Percentiles rank a stretch among this genome's conserved stretches.
These are phyloP conservation scores for Suhomyces kilbournensis DNA, from an alignment of 805 yeast species.

Conservation along the genomic window DNA sequence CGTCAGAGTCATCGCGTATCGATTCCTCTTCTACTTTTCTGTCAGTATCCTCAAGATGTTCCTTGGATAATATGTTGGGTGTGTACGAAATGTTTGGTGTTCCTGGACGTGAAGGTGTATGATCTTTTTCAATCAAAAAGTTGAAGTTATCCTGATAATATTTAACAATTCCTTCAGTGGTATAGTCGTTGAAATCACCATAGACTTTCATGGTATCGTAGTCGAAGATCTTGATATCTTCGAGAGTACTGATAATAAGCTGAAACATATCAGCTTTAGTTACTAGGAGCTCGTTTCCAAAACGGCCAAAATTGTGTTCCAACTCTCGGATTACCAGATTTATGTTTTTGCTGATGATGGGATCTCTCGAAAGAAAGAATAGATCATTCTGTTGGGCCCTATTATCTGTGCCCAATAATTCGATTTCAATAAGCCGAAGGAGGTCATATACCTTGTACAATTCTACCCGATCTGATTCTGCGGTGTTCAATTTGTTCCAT, in stretches of 20 bases:
- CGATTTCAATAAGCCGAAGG: slow-evolving; percentile 8
- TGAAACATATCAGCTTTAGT: slow-evolving; percentile 12
- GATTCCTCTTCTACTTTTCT: background rate
- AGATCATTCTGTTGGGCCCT: background rate
- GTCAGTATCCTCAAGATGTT: background rate
- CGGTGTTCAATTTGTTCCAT: slow-evolving; percentile 6
- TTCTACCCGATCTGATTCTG: background rate
- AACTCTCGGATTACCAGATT: slow-evolving; percentile 5
- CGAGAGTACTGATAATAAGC: slow-evolving; percentile 12
- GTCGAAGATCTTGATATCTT: slow-evolving; percentile 18
- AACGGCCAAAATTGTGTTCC: slow-evolving; percentile 6
- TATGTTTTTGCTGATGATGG: slow-evolving; percentile 3
- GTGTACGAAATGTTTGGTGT: background rate
- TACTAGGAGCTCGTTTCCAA: slow-evolving; percentile 6
- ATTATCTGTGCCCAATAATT: slow-evolving; percentile 3
- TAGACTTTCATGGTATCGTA: slow-evolving; percentile 10
- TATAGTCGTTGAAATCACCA: slow-evolving; percentile 12
- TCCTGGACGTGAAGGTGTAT: background rate
- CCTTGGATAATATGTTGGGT: background rate
- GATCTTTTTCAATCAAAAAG: slow-evolving; percentile 6
- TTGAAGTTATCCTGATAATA: slow-evolving; percentile 12
- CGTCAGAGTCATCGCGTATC: slow-evolving; percentile 15
- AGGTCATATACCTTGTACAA: slow-evolving; percentile 5
- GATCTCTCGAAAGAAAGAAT: slow-evolving; percentile 6
- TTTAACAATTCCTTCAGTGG: background rate